Evolutionary conservation across 192 early-diverging fungal genomes (phyloP), one percentile per base, ranked within the genome.

Genomic region (Lobulomyces angularis): DNA sequence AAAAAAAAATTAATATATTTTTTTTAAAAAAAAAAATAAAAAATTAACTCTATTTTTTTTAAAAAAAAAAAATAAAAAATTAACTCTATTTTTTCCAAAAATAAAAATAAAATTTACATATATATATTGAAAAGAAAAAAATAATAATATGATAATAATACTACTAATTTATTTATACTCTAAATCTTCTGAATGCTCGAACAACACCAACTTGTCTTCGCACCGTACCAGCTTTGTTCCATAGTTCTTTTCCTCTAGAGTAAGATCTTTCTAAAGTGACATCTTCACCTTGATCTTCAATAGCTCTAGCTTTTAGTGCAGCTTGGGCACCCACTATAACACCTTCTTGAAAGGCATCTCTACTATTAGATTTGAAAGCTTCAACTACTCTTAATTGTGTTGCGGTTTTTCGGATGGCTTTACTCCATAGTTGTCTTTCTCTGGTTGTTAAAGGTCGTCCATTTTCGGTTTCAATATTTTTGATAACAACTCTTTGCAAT

Each of bases 161-260:
- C n/a, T n/a, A n/a, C n/a, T n/a, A n/a, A n/a, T n/a, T n/a, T n/a
- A n/a, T n/a, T n/a, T n/a, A n/a, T n/a, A n/a, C n/a, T n/a, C n/a
- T n/a, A n/a, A n/a, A n/a, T 5, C 58, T 51, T 2, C 58, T 20
- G 42, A 61, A 61, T 4, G 58, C 58, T n/a, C 46, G 50, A 41
- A 61, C 58, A 23, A 61, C 58, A 5, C 55, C 40, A 19, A 61
- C 30, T 5, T 8, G 11, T 9, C 16, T 14, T 9, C 27, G 32
- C 22, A 51, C 54, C 8, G 26, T 27, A 0, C 50, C 28, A 9
- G 58, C 58, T 5, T 31, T 22, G n/a, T 28, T 14, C 58, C 58
- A 61, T 25, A 61, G 34, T 19, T 58, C 56, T 23, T 26, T 46
- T 2, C 55, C 53, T 0, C 30, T 23, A 2, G 38, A 34, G 3